Conservation (phyloP, 2,329 filamentous ascomycete genomes). For the Zymoseptoria brevis region DNA sequence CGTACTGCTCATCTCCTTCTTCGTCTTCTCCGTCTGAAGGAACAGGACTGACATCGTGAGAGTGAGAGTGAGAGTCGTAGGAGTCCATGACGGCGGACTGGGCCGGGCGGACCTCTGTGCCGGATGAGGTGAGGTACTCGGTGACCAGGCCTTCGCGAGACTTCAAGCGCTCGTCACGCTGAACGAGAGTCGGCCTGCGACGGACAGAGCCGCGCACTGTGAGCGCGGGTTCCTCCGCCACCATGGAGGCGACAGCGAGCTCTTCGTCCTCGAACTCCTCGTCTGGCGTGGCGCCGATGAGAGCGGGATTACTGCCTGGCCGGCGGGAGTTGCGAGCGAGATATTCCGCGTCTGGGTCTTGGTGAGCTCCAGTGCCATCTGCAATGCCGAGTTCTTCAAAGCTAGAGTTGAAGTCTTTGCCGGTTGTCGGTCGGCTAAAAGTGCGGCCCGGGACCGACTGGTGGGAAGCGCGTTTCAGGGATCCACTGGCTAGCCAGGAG, state of each 20-base stretch:
- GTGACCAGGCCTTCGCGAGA: conserved; percentile 55
- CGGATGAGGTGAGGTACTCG: conserved; percentile 33
- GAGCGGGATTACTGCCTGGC: conserved; percentile 7
- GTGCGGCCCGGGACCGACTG: conserved; percentile 41
- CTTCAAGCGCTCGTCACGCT: conserved; percentile 49
- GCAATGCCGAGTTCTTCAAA: conserved; percentile 55
- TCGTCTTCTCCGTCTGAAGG: conserved; percentile 20
- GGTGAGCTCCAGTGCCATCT: conserved; percentile 27
- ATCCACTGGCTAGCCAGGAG: conserved; percentile 79
- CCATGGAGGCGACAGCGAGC: neutral
- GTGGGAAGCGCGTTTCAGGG: conserved; percentile 42
- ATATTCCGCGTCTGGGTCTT: conserved; percentile 61
- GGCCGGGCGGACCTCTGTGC: neutral
- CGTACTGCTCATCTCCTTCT: conserved; percentile 16
- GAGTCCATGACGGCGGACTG: conserved; percentile 22
- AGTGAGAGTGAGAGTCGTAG: conserved; percentile 24
- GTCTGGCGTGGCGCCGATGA: conserved; percentile 40
- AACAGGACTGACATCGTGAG: conserved; percentile 25
- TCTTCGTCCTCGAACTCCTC: conserved; percentile 29
- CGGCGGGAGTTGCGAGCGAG: conserved; percentile 32
- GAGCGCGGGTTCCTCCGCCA: conserved; percentile 14
- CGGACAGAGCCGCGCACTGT: conserved; percentile 42
- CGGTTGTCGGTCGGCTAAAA: conserved; percentile 27
- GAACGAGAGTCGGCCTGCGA: conserved; percentile 57
- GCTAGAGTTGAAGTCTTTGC: conserved; percentile 49